Evolutionary conservation across 495 filamentous ascomycete species (phyloP), one percentile per base, ranked within the genome.

Genomic region (Astrocystis sublimbata): DNA sequence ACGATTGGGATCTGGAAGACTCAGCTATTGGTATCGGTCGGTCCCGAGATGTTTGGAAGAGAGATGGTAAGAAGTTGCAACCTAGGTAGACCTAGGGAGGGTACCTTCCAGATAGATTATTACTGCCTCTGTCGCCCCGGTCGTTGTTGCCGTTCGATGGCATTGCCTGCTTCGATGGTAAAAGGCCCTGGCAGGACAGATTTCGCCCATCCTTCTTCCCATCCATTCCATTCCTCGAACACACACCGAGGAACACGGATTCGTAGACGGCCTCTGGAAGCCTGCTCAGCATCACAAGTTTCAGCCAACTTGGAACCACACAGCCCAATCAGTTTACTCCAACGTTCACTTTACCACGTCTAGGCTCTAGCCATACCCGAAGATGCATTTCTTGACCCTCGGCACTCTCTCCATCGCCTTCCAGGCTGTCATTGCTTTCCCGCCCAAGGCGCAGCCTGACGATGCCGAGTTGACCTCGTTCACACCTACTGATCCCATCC

Each of bases 331-430:
- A 36, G 17, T 38, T 47, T 28, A 28, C 15, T 15, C 28, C 23
- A 13, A 23, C 38, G 10, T 9, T 17, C 31, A 28, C 30, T 12
- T 43, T 40, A 41, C 17, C 49, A 50, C 10, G 28, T 41, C 17
- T 15, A 46, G 19, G 8, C 24, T 15, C 24, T 12, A 53, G 21
- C n/a, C 41, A 46, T 19, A 47, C 30, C 21, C 13, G 21, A 56
- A 62, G 41, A 62, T 62, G 60, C 31, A 49, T 49, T 23, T 49
- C 42, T 38, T 51, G 19, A 23, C 40, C 31, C 50, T 62, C 33
- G 17, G 21, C 30, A 6, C 60, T 47, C 41, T 62, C n/a, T 38
- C 41, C 42, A 23, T 62, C n/a, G 60, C 60, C 41, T 6, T 47
- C 23, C 51, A 55, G 50, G 51, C 51, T 4, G 19, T 56, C 10